Evolutionary conservation across 129 eudicot genomes (phyloP), one percentile per base, ranked within the genome.

Genomic region (Artemisia tridentata): DNA sequence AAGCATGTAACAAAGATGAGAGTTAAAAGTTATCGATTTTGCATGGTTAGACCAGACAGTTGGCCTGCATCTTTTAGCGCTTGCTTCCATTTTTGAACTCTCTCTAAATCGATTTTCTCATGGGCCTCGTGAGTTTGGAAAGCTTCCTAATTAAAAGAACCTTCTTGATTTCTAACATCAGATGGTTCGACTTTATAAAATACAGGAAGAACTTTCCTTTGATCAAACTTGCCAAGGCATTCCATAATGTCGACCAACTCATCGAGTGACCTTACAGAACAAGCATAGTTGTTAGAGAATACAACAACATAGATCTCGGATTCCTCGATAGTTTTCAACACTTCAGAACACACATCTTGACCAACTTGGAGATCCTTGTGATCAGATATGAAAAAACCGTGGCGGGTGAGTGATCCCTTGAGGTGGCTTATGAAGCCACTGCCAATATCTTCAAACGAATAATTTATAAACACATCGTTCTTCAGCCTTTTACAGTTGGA

Each of bases 261-360:
- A 18, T 74, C 64, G 4, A 74, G 78, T 27, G 46, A 63, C 16
- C 71, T 51, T 53, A 1, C 12, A 31, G 78, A 74, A 17, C 7
- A 43, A 53, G 72, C 65, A 17, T 74, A 74, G 21, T 15, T 15
- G 9, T 15, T 25, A 31, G 72, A 74, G 61, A 74, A 64, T 11
- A 74, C 65, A 38, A 65, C 14, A 64, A 74, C 63, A 55, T 31
- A 74, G 65, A 74, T 55, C 71, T 56, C 63, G n/a, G 72, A 74
- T 11, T 74, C 63, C 56, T 38, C 47, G 11, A 74, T 74, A 9
- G 72, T 57, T 53, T 51, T 65, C 29, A 11, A 67, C 27, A 54
- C 12, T n/a, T 38, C 9, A 8, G 9, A 45, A 41, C 12, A 7
- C 45, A 3, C 2, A 21, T 57, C 21, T 38, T 15, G 45, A 7